Evolutionary conservation across 495 filamentous ascomycete species (phyloP), one percentile per base, ranked within the genome.

Genomic region (Acidiella bohemica): DNA sequence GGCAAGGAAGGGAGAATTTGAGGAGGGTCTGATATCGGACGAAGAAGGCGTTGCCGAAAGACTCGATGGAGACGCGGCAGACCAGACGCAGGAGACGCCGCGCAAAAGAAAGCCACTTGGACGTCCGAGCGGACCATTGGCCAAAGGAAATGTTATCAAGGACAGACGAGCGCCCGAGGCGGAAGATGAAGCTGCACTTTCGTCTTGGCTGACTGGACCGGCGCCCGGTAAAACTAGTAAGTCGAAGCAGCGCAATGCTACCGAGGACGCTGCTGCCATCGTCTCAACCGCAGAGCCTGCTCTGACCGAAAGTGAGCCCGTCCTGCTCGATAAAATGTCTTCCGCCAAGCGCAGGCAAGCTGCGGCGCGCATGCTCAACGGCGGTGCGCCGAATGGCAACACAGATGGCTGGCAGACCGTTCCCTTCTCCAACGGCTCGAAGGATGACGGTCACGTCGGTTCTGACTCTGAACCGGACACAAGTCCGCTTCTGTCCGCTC

Each of bases 401-500:
- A 44, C 47, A 10, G 55, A 60, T 36, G 59, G 59, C 32, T 60
- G 55, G 53, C 46, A 42, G 28, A 59, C 51, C 11, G 54, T 60
- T 25, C 42, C 50, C 4, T 55, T 54, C 41, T 10, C 12, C 30
- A 39, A 51, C 29, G 28, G 39, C n/a, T 27, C 41, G 11, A 26
- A 30, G 14, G 27, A 49, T 17, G 20, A 49, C 14, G 23, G 16
- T 8, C 30, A 51, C n/a, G 32, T 42, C 17, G 73, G 75, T 22
- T 71, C 73, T 38, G 78, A 80, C 23, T 65, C 63, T 14, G 73
- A 68, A 16, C 61, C 71, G 23, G 63, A 69, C 7, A 20, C 70
- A 43, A 78, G 85, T 29, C 72, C 94, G 31, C 76, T 92, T 42
- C 78, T 80, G 55, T 67, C 72, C 47, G 39, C 45, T 11, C 20